These are phyloP conservation scores for Irpex rosettiformis DNA, from an alignment of 1,284 basidiomycete species.

Conservation along the genomic window DNA sequence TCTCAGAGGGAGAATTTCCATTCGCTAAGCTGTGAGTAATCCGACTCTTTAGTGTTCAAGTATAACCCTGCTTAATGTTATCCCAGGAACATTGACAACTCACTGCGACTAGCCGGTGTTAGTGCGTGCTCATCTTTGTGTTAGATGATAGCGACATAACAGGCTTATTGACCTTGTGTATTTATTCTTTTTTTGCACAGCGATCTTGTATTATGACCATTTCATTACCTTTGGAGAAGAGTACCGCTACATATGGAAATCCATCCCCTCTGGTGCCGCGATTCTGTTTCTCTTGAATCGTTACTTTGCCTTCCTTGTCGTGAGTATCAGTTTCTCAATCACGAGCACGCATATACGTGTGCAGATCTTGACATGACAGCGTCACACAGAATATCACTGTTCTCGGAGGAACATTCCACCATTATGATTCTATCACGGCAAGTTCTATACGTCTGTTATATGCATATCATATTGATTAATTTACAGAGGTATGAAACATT, in stretches of 20 bases:
- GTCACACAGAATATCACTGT: conserved; percentile 25
- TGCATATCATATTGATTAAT: too few relatives aligned
- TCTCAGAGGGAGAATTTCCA: neutral
- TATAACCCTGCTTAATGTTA: conserved; percentile 10
- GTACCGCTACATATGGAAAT: conserved; percentile 24
- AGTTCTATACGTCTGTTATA: too few relatives aligned
- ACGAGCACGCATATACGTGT: too few relatives aligned
- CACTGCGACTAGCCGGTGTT: conserved; percentile 24
- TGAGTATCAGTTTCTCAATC: too few relatives aligned
- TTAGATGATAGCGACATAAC: neutral
- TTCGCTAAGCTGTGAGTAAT: neutral
- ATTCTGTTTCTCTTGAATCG: conserved; percentile 26
- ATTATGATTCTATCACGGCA: conserved; percentile 5
- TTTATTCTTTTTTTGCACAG: neutral
- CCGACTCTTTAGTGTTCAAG: neutral
- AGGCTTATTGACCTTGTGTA: neutral
- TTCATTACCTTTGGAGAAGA: conserved; percentile 25
- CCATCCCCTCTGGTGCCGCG: conserved; percentile 16
- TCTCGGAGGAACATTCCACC: conserved; percentile 24
- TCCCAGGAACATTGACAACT: conserved; percentile 21
- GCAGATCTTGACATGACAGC: too few relatives aligned
- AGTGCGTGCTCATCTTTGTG: conserved; percentile 15
- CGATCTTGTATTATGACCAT: conserved; percentile 28
- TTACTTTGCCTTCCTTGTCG: conserved; percentile 26
- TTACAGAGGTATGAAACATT: too few relatives aligned